Base-by-base conservation (phyloP, 2,329 filamentous ascomycete genomes). In the Pezicula rhizophila region DNA sequence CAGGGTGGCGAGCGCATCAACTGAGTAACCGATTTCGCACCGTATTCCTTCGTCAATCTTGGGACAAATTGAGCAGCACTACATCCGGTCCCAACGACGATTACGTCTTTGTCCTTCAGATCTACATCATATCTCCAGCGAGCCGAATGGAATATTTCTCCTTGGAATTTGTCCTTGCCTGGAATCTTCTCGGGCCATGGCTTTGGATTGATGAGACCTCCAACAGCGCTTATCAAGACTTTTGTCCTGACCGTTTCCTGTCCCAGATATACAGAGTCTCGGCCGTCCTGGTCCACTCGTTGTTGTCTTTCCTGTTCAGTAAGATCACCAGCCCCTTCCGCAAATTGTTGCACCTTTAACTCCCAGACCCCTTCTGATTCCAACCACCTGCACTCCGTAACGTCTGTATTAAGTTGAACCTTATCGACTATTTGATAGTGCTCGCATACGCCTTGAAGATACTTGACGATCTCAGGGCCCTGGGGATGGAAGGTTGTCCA, bases 71-170 rank as follows among this genome's bases (percentile, higher is more conserved):
- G 79, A 12, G 75, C 74, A 2, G 77, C 77, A 55, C 71, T 76
- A 57, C 78, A 81, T 11, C 79, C 79, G 2, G 76, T 79, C 4
- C 78, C 79, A 41, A 82, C 61, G 8, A 82, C 74, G 8, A 81
- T 66, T 1, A 82, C 74, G 53, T 80, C 68, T 57, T 80, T 82
- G 50, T 70, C 71, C 8, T 68, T 67, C 15, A 81, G 64, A 49
- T 80, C 72, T 34, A 78, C 64, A 5, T 67, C 66, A n/a, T 73
- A 64, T 41, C 77, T 69, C 78, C 78, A 81, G 46, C 76, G 64
- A 5, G 78, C 77, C 0, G 78, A 78, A 54, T 82, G 78, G 51
- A 80, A 77, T 40, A 79, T 68, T n/a, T 71, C 62, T 5, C 78
- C 78, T 51, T 75, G 64, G 57, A 81, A 82, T 2, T 62, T 64